A percentile compares a stretch with the other conserved stretches of the same genome.
Conservation (phyloP, 1,284 basidiomycete species). For the Wolfiporia cocos region DNA sequence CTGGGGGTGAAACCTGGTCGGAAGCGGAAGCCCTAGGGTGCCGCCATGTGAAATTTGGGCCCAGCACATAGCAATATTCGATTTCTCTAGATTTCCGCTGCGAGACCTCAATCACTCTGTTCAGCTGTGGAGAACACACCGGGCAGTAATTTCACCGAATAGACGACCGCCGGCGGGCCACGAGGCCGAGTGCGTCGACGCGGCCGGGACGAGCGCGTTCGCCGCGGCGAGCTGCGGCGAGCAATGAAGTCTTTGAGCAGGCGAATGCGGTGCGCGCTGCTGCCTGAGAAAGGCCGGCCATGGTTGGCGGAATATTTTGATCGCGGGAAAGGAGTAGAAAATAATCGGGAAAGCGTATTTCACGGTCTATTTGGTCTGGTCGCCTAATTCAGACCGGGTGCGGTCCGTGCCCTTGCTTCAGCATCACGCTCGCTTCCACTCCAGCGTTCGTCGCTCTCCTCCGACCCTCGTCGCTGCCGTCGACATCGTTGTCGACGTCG, state of each 20-base stretch:
- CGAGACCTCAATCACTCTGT: background rate
- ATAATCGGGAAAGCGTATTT: constrained; percentile 17
- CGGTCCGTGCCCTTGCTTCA: constrained; percentile 18
- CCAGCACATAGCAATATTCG: background rate
- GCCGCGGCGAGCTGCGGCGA: background rate
- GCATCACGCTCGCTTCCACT: constrained; percentile 15
- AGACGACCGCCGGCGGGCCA: too few relatives aligned
- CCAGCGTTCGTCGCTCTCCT: constrained; percentile 10
- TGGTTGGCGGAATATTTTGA: constrained; percentile 12
- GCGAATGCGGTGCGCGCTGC: background rate
- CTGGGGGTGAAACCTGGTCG: background rate
- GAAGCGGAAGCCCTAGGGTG: constrained; percentile 5
- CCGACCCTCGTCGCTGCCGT: too few relatives aligned
- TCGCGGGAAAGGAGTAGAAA: constrained; percentile 15
- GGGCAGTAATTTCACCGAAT: too few relatives aligned
- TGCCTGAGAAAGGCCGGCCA: constrained; percentile 5
- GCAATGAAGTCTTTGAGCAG: background rate
- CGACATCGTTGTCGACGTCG: constrained; percentile 8
- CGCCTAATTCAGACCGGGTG: constrained; percentile 13
- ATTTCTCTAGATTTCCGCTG: background rate
- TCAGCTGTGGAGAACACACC: background rate
- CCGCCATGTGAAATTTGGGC: constrained; percentile 7
- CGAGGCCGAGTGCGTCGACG: too few relatives aligned
- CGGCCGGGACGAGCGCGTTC: too few relatives aligned
- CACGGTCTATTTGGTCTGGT: constrained; percentile 16